Evolutionary conservation across 1,284 basidiomycete species (phyloP).

Genomic region (Rhodotorula sp.): DNA sequence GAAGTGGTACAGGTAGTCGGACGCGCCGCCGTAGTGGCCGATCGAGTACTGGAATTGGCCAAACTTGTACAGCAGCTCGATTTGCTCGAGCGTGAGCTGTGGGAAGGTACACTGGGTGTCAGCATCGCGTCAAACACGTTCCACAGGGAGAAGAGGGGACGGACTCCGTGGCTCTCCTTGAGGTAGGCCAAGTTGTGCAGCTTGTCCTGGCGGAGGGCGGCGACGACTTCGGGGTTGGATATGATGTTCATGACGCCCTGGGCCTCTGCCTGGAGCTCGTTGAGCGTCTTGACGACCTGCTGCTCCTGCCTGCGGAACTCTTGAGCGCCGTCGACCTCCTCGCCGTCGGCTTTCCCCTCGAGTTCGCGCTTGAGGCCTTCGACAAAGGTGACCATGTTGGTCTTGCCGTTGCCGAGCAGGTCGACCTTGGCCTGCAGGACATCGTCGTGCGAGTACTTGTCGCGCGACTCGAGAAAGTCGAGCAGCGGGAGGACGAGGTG

Average conservation of each 20-base stretch:
- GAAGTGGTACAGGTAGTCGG: constrained; percentile 98
- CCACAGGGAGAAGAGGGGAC: constrained; percentile 44
- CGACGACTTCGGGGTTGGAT: constrained; percentile 90
- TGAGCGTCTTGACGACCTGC: constrained; percentile 66
- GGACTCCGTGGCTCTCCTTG: constrained; percentile 85
- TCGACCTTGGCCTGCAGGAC: constrained; percentile 89
- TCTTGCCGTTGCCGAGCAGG: constrained; percentile 68
- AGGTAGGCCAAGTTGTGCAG: constrained; percentile 92
- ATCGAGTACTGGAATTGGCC: constrained; percentile 98
- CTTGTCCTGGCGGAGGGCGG: constrained; percentile 88
- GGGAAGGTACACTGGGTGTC: not conserved
- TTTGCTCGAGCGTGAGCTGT: constrained; percentile 89
- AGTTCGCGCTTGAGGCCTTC: constrained; percentile 44
- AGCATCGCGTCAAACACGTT: not conserved
- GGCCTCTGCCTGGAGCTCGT: constrained; percentile 83
- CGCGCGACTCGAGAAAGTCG: constrained; percentile 73
- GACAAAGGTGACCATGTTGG: constrained; percentile 89
- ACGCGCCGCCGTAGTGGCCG: constrained; percentile 92
- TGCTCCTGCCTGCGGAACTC: constrained; percentile 80
- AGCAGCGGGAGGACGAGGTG: constrained; percentile 91
- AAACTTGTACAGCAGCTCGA: constrained; percentile 93
- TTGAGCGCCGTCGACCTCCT: constrained; percentile 62
- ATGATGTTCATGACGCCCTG: constrained; percentile 93
- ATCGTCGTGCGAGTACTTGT: constrained; percentile 70
- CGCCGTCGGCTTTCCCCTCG: constrained; percentile 38